A percentile compares a stretch with the other conserved stretches of the same genome.
phyloP scores from a whole-genome alignment of 2,329 filamentous ascomycete genomes.

The Gliomastix tumulicola region DNA sequence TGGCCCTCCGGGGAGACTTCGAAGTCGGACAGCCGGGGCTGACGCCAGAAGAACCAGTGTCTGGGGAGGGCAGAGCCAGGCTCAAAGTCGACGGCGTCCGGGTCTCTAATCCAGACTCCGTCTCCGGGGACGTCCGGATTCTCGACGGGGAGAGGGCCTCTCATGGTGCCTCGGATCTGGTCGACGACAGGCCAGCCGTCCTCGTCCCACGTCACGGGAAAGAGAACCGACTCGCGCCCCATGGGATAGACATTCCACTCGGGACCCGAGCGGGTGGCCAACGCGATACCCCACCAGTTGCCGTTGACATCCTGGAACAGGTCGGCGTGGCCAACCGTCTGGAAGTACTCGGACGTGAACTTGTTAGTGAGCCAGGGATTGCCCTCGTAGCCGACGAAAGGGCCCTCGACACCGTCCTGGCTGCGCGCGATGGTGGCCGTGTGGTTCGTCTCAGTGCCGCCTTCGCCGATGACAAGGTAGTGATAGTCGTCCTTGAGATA shows the following conservation, averaged over 20 bases:
- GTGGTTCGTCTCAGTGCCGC: slow-evolving; percentile 34
- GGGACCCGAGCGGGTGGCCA: slow-evolving; percentile 15
- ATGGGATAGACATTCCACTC: slow-evolving; percentile 37
- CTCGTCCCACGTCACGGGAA: slow-evolving; percentile 37
- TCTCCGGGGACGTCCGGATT: slow-evolving; percentile 17
- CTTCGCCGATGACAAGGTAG: slow-evolving; percentile 42
- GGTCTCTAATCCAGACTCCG: slow-evolving; percentile 32
- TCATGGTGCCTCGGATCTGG: slow-evolving; percentile 13
- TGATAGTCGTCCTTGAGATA: slow-evolving; percentile 33
- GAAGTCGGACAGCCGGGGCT: slow-evolving; percentile 37
- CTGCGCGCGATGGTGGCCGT: slow-evolving; percentile 34
- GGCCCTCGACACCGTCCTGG: slow-evolving; percentile 26
- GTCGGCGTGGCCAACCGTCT: slow-evolving; percentile 36
- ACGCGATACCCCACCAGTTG: slow-evolving; percentile 30
- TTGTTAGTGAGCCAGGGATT: slow-evolving; percentile 37
- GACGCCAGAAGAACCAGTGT: slow-evolving; percentile 51
- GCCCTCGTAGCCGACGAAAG: slow-evolving; percentile 28
- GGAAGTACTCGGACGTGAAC: slow-evolving; percentile 27
- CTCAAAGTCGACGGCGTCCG: slow-evolving; percentile 39
- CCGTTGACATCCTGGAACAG: slow-evolving; percentile 33
- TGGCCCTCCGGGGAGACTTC: slow-evolving; percentile 33
- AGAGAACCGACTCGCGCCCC: slow-evolving; percentile 45
- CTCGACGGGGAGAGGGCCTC: slow-evolving; percentile 25
- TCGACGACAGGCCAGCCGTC: slow-evolving; percentile 37
- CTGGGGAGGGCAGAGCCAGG: slow-evolving; percentile 34